Percentiles rank a stretch among this genome's conserved stretches.
phyloP scores from a whole-genome alignment of 2,329 filamentous ascomycete species.

The Volutella citrinella region DNA sequence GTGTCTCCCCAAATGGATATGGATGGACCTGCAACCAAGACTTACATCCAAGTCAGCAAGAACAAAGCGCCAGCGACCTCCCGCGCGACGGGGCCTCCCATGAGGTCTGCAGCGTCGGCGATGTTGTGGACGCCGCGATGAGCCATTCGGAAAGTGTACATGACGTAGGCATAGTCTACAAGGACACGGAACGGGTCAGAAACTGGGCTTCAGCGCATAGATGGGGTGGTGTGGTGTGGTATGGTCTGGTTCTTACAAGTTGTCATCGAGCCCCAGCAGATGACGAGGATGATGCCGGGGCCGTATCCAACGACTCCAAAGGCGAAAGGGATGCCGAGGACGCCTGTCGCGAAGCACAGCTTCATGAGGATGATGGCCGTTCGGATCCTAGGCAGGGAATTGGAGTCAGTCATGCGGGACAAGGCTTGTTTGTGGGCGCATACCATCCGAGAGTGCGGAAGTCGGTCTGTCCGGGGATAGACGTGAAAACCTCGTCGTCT shows the following conservation, averaged over 20 bases:
- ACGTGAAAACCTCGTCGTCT: constrained; percentile 16
- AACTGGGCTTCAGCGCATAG: no score
- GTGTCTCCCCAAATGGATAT: no score
- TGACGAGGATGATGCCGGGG: constrained; percentile 17
- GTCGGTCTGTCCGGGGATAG: constrained; percentile 15
- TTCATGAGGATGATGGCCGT: constrained; percentile 18
- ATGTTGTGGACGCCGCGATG: constrained; percentile 24
- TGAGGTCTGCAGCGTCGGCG: constrained; percentile 20
- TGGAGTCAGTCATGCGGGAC: no score
- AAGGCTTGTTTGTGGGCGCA: no score
- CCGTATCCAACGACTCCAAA: constrained; percentile 21
- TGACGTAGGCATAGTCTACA: constrained; percentile 24
- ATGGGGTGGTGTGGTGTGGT: no score
- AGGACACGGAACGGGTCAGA: neutral
- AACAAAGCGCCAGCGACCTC: constrained; percentile 20
- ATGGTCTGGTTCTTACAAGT: constrained; percentile 19
- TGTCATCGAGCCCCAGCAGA: constrained; percentile 19
- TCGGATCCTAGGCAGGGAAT: constrained; percentile 11
- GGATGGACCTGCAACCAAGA: neutral
- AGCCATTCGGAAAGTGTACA: constrained; percentile 23
- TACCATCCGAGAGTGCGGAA: constrained; percentile 22
- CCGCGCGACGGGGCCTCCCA: constrained; percentile 20
- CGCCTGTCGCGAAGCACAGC: constrained; percentile 24
- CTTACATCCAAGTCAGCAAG: constrained; percentile 23
- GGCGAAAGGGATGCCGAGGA: constrained; percentile 24